phyloP scores from a whole-genome alignment of 805 yeast genomes.

The Hanseniaspora osmophila region DNA sequence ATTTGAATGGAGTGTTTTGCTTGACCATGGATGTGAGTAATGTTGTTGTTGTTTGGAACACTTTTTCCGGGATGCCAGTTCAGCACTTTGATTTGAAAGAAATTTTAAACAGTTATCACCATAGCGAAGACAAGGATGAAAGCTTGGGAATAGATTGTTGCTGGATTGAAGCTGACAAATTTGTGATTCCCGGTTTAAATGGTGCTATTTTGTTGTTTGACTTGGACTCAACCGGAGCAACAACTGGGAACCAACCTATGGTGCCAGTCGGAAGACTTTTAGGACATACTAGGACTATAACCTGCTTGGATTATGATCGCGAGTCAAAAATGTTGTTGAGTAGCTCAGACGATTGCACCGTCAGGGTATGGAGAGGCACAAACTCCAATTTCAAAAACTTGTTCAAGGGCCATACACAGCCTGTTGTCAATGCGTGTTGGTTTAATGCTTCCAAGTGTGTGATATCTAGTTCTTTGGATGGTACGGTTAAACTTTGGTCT shows the following conservation, averaged over 20 bases:
- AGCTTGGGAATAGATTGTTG: constrained; percentile 42
- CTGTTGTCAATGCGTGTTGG: constrained; percentile 47
- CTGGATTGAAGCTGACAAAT: constrained; percentile 60
- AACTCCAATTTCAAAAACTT: constrained; percentile 33
- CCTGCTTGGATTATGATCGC: constrained; percentile 40
- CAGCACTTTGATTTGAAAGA: constrained; percentile 30
- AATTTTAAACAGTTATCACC: constrained; percentile 4
- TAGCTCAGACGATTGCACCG: constrained; percentile 60
- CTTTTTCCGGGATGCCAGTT: constrained; percentile 34
- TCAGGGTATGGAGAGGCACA: constrained; percentile 60
- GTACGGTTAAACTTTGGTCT: constrained; percentile 58
- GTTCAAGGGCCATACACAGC: constrained; percentile 41
- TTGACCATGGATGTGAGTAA: constrained; percentile 47
- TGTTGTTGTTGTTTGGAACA: constrained; percentile 53
- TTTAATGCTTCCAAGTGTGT: constrained; percentile 24
- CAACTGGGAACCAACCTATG: constrained; percentile 21
- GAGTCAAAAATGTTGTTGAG: constrained; percentile 46
- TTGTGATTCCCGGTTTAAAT: constrained; percentile 53
- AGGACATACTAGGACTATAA: constrained; percentile 55
- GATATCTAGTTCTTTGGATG: constrained; percentile 55
- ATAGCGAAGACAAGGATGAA: constrained; percentile 6
- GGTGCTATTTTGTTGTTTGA: constrained; percentile 44
- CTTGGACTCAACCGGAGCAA: constrained; percentile 10
- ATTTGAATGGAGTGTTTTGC: constrained; percentile 35
- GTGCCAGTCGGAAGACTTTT: constrained; percentile 35